These are phyloP conservation scores for Colletotrichum cereale DNA, from an alignment of 2,329 filamentous ascomycete genomes.

Conservation along the genomic window DNA sequence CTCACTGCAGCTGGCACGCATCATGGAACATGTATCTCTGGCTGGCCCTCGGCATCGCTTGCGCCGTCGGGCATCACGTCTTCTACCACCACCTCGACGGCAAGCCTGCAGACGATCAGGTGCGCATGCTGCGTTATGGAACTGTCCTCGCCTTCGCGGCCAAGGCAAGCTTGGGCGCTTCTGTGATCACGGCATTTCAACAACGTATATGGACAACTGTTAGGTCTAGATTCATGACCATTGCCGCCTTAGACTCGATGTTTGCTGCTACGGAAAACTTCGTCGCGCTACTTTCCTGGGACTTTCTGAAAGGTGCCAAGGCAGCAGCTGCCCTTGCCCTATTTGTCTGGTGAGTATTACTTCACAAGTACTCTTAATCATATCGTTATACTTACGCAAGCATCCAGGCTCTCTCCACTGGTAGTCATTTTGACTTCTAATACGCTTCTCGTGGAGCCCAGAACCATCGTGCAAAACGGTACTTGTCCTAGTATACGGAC, in stretches of 20 bases:
- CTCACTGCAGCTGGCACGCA: slow-evolving; percentile 48
- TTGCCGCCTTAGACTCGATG: slow-evolving; percentile 46
- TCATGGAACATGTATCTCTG: slow-evolving; percentile 52
- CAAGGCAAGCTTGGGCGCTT: slow-evolving; percentile 52
- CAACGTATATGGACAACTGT: slow-evolving; percentile 44
- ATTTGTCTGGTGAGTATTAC: slow-evolving; percentile 47
- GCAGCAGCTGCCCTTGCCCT: slow-evolving; percentile 50
- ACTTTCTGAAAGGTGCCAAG: slow-evolving; percentile 49
- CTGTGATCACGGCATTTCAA: slow-evolving; percentile 47
- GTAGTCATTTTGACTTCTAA: slow-evolving; percentile 56
- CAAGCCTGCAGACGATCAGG: slow-evolving; percentile 48
- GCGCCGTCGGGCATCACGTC: slow-evolving; percentile 51
- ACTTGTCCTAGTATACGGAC: slow-evolving; percentile 48
- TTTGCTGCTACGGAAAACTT: slow-evolving; percentile 51
- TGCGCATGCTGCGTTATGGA: slow-evolving; percentile 52
- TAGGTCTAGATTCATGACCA: slow-evolving; percentile 39
- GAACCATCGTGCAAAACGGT: slow-evolving; percentile 44
- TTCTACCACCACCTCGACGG: slow-evolving; percentile 51
- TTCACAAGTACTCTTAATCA: background rate
- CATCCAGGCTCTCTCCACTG: slow-evolving; percentile 47
- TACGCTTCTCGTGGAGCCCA: slow-evolving; percentile 50
- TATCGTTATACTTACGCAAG: slow-evolving; percentile 26
- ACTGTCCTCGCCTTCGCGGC: slow-evolving; percentile 52
- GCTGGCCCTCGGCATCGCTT: slow-evolving; percentile 49
- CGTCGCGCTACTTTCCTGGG: slow-evolving; percentile 46